phyloP scores from a whole-genome alignment of 306 rosid species.

The Quercus cerris region DNA sequence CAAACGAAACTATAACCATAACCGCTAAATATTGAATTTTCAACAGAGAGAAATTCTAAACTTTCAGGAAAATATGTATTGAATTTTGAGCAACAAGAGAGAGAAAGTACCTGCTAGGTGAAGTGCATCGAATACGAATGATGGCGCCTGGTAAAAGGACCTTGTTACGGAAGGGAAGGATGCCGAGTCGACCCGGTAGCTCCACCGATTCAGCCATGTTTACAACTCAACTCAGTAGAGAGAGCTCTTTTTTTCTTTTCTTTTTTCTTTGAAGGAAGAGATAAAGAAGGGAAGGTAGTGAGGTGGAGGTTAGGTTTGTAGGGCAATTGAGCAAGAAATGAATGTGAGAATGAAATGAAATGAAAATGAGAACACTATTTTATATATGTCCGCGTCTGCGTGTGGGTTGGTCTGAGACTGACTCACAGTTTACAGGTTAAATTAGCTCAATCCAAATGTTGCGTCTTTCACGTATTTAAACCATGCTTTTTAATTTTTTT shows the following conservation, averaged over 20 bases:
- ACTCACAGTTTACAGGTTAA: no score
- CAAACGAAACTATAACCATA: not conserved
- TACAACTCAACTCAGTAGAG: conserved; percentile 28
- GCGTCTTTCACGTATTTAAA: no score
- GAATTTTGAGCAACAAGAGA: not conserved
- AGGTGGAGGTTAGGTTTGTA: not conserved
- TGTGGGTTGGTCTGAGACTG: not conserved
- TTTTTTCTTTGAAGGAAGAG: not conserved
- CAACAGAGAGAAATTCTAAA: not conserved
- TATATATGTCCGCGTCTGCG: not conserved
- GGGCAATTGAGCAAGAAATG: not conserved
- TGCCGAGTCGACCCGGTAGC: conserved; percentile 90
- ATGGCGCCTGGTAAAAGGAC: conserved; percentile 96
- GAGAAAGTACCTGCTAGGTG: conserved; percentile 69
- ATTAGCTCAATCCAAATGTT: no score
- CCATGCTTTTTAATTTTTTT: no score
- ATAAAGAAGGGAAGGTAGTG: not conserved
- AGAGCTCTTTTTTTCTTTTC: not conserved
- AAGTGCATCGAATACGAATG: conserved; percentile 96
- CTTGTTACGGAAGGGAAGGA: conserved; percentile 96
- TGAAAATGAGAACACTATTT: no score
- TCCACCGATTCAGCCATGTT: conserved; percentile 85
- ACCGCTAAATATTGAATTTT: not conserved
- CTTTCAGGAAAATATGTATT: not conserved
- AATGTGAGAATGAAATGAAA: not conserved